Evolutionary conservation across 257 asterid genomes (phyloP), one percentile per base, ranked within the genome.

Genomic region (Scutellaria galericulata): DNA sequence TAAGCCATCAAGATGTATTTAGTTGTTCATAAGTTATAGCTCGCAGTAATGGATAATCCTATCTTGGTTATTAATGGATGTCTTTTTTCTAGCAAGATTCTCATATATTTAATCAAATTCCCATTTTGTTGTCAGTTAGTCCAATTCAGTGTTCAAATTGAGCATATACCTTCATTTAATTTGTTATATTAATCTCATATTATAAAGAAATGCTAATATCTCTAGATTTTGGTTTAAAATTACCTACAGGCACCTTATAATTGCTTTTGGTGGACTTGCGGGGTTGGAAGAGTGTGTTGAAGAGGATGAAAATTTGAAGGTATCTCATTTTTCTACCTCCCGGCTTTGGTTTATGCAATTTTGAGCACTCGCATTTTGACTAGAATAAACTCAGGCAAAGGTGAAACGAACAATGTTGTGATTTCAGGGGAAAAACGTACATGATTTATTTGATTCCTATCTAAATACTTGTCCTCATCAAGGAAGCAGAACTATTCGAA

Each of bases 251-350:
- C 98, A 95, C 87, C 90, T 95, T 48, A 80, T 95, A 81, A 92
- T 92, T 75, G 96, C 98, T 79, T 95, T 95, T 68, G 99, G 99
- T 76, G 99, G 99, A 60, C 97, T 95, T 40, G 97, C 99, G 40
- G 98, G 99, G 59, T 75, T 95, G 84, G 99, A 95, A 73, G 99
- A 95, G 81, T 88, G 99, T 47, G 87, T 95, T 7, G 97, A 92
- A 77, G 92, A 86, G 81, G 98, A 92, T 35, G 79, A 77, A 31
- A 78, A 53, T 73, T 81, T 95, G 59, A 92, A 88, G 97, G 97
- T 93, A 82, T 50, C 45, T 48, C 14, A 7, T 64, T 18, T 18
- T 18, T 39, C 45, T 3, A 14, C 39, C 45, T 60, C 46, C 46
- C 4, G 7, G 3, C 37, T 31, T 31, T 31, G 37, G 37, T 31